phyloP scores from a whole-genome alignment of 805 yeast genomes.

The Yamadazyma sp. region DNA sequence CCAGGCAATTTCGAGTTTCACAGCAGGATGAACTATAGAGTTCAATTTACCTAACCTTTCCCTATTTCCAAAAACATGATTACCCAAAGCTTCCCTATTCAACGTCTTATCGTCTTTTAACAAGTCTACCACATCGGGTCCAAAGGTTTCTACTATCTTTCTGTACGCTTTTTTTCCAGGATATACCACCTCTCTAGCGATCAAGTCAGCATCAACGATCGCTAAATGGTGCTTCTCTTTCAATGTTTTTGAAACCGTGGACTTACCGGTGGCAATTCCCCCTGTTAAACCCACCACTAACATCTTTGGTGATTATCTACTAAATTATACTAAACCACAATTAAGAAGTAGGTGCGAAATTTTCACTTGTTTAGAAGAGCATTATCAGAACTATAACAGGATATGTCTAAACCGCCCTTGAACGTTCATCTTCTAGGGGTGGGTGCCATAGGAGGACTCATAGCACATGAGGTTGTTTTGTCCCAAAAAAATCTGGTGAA shows the following conservation, averaged over 20 bases:
- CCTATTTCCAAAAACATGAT: conserved; percentile 69
- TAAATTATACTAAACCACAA: too few species aligned
- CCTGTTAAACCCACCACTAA: conserved; percentile 94
- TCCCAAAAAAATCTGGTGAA: neutral
- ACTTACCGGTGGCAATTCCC: conserved; percentile 95
- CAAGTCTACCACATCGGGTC: conserved; percentile 48
- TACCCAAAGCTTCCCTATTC: conserved; percentile 75
- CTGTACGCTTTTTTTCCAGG: conserved; percentile 76
- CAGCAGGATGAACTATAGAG: conserved; percentile 83
- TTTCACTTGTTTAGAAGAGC: too few species aligned
- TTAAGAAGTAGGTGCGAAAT: too few species aligned
- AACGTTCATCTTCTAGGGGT: conserved; percentile 11
- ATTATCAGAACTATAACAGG: too few species aligned
- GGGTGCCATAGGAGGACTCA: conserved; percentile 14
- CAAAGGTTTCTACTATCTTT: conserved; percentile 61
- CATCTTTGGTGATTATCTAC: too few species aligned
- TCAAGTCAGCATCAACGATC: conserved; percentile 84
- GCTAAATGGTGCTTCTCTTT: conserved; percentile 49
- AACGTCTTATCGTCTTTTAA: conserved; percentile 42
- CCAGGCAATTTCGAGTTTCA: conserved; percentile 61
- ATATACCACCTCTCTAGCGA: conserved; percentile 81
- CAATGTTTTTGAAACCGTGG: conserved; percentile 74
- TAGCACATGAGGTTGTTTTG: conserved; percentile 10
- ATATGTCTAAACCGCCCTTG: neutral
- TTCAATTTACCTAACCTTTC: conserved; percentile 61